Evolutionary conservation across 306 rosid genomes (phyloP).

Genomic region (Carpinus fangiana): DNA sequence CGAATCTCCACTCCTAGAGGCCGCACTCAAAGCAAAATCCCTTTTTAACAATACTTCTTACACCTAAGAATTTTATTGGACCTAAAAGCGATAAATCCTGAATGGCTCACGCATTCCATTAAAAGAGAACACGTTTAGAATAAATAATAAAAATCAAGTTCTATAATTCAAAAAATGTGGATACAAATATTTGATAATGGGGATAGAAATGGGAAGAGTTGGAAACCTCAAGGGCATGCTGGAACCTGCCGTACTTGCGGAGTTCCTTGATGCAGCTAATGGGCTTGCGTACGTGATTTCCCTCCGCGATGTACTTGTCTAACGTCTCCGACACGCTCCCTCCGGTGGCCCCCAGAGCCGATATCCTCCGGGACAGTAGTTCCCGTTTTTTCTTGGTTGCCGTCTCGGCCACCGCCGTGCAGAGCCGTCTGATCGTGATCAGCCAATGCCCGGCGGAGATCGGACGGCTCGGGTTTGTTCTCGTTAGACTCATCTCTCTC

Average conservation of each 20-base stretch:
- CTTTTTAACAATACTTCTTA: no score
- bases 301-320: slow-evolving; percentile 58
- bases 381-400: background rate
- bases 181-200: background rate
- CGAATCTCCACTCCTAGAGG: no score
- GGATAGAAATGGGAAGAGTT: background rate
- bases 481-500: slow-evolving; percentile 1
- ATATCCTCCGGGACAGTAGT: slow-evolving; percentile 52
- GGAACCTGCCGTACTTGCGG: slow-evolving; percentile 51
- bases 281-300: slow-evolving; percentile 49
- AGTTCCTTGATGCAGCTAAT: slow-evolving; percentile 51
- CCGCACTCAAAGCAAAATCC: no score
- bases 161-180: background rate
- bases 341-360: slow-evolving; percentile 57
- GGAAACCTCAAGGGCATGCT: slow-evolving; percentile 68
- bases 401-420: slow-evolving; percentile 14
- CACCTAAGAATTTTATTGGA: no score
- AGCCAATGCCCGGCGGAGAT: slow-evolving; percentile 34
- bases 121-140: background rate
- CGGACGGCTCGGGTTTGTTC: slow-evolving; percentile 48
- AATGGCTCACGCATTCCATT: no score
- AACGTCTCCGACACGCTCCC: slow-evolving; percentile 56
- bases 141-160: background rate
- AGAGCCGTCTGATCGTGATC: slow-evolving; percentile 30
- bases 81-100: no score